Percentiles rank a stretch among this genome's conserved stretches.
These are phyloP conservation scores for Rhamnella rubrinervis DNA, from an alignment of 331 rosid species.

Conservation along the genomic window DNA sequence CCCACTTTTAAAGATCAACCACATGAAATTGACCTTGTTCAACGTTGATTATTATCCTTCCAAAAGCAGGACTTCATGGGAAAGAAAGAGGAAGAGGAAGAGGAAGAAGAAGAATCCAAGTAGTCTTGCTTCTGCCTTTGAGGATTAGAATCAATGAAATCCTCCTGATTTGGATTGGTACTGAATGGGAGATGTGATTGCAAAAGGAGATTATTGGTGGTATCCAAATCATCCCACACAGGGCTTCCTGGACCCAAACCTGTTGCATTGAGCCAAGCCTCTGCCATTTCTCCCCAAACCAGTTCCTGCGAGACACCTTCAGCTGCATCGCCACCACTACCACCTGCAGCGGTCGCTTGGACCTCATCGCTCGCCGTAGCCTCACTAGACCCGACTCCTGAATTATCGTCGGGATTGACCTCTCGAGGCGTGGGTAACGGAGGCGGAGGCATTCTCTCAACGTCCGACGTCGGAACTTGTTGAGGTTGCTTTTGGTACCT, in stretches of 20 bases:
- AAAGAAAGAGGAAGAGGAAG: slow-evolving; percentile 41
- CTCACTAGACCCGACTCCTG: slow-evolving; percentile 53
- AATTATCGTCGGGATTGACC: slow-evolving; percentile 47
- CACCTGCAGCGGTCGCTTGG: slow-evolving; percentile 7
- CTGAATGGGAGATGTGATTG: slow-evolving; percentile 49
- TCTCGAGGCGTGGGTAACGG: slow-evolving; percentile 25
- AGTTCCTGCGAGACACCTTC: slow-evolving; percentile 57
- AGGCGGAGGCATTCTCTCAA: slow-evolving; percentile 24
- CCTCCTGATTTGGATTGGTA: slow-evolving; percentile 33
- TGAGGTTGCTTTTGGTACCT: slow-evolving; percentile 12
- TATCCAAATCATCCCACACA: slow-evolving; percentile 88
- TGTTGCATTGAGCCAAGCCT: slow-evolving; percentile 74
- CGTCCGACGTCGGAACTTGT: slow-evolving; percentile 9
- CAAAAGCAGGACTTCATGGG: slow-evolving; percentile 53
- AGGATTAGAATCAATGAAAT: slow-evolving; percentile 26
- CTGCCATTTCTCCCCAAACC: slow-evolving; percentile 89
- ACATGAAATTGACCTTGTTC: slow-evolving; percentile 9
- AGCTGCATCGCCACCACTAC: slow-evolving; percentile 22
- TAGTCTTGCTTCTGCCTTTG: slow-evolving; percentile 37
- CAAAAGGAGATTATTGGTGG: slow-evolving; percentile 51
- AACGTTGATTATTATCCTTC: slow-evolving; percentile 47
- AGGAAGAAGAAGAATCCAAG: slow-evolving; percentile 42
- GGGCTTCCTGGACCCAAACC: slow-evolving; percentile 98
- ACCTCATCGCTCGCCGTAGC: slow-evolving; percentile 36
- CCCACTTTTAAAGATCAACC: neutral